Percentiles rank a stretch among this genome's conserved stretches.
phyloP scores from a whole-genome alignment of 140 eudicot genomes.

The Flaveria floridana region DNA sequence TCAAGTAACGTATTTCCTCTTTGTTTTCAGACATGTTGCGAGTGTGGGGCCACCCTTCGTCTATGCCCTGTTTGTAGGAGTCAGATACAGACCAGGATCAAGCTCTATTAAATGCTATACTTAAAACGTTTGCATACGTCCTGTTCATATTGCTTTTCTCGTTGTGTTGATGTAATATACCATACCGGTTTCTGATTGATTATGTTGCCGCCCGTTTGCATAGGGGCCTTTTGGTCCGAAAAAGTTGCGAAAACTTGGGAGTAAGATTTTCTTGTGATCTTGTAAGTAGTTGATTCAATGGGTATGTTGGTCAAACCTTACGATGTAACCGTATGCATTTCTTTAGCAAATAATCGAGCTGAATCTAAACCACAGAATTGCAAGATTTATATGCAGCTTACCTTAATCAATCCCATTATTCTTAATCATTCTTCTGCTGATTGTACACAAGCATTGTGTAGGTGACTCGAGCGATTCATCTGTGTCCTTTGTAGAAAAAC shows the following conservation, averaged over 20 bases:
- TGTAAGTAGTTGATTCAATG: conserved; percentile 27
- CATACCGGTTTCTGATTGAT: neutral
- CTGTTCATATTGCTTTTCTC: conserved; percentile 26
- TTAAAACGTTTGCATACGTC: neutral
- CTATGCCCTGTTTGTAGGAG: conserved; percentile 82
- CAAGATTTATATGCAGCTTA: conserved; percentile 5
- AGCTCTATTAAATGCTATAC: conserved; percentile 50
- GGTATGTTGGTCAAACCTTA: conserved; percentile 7
- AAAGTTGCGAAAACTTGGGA: conserved; percentile 21
- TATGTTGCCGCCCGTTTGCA: conserved; percentile 8
- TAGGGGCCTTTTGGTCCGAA: conserved; percentile 19
- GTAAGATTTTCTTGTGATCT: conserved; percentile 32
- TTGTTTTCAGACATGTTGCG: conserved; percentile 76
- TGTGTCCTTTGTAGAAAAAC: no score
- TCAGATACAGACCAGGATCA: conserved; percentile 69
- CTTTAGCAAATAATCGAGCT: conserved; percentile 26
- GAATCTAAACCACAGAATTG: neutral
- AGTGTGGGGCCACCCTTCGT: conserved; percentile 73
- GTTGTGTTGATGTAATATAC: neutral
- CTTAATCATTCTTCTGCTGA: no score
- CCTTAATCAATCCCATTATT: neutral
- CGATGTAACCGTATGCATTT: conserved; percentile 39
- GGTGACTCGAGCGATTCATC: no score
- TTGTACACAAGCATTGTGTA: no score
- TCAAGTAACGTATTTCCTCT: neutral